Conservation (phyloP, 192 early-diverging fungal species). For the Coemansia sp. region DNA sequence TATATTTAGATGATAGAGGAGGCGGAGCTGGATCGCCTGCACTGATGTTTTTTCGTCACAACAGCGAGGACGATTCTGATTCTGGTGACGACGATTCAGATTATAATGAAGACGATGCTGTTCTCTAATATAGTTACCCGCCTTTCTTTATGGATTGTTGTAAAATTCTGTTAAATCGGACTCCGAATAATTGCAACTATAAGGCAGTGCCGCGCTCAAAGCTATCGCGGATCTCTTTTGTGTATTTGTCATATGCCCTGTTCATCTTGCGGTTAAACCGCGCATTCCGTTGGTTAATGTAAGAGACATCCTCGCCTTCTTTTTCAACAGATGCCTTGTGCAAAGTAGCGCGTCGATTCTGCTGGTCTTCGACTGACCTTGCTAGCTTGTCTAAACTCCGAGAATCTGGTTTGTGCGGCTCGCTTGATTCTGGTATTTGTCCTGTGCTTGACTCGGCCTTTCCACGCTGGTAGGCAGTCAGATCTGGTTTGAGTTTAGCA, state of each 20-base stretch:
- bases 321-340: conserved; percentile 51
- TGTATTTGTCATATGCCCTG: conserved; percentile 92
- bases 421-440: conserved; percentile 34
- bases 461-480: conserved; percentile 70
- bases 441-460: conserved; percentile 30
- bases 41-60: too few species aligned
- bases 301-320: conserved; percentile 87
- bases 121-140: background rate
- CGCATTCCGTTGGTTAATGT: conserved; percentile 96
- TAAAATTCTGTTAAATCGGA: background rate
- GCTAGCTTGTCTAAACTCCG: conserved; percentile 72
- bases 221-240: conserved; percentile 86
- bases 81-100: too few species aligned
- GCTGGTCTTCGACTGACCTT: conserved; percentile 73
- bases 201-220: conserved; percentile 84
- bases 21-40: too few species aligned
- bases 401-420: conserved; percentile 56
- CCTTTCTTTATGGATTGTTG: background rate
- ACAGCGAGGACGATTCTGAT: too few species aligned
- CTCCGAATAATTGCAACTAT: conserved; percentile 17
- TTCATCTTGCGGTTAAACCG: conserved; percentile 96
- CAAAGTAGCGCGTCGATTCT: conserved; percentile 58
- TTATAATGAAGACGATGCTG: background rate
- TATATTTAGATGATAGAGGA: too few species aligned
- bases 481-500: conserved; percentile 79